Evolutionary conservation across 176 grass and related monocot species (phyloP).

Genomic region (Aegilops sharonensis): DNA sequence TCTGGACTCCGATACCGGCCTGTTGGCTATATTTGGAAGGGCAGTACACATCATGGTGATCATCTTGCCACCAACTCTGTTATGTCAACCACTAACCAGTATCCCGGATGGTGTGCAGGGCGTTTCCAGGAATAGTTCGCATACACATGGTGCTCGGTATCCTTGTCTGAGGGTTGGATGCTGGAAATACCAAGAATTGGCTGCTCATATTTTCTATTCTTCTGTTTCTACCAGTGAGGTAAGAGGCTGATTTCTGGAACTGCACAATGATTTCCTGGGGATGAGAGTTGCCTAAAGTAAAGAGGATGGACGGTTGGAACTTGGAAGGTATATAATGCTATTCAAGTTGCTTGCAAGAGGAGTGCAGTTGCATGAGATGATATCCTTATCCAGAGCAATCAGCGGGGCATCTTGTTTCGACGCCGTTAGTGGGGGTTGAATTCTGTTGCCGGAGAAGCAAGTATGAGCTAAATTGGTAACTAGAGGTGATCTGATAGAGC

Average conservation of each 20-base stretch:
- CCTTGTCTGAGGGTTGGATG: neutral
- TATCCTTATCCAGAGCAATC: neutral
- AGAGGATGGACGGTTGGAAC: neutral
- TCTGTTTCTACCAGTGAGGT: neutral
- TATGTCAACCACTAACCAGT: neutral
- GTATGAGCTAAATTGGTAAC: neutral
- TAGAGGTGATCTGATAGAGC: neutral
- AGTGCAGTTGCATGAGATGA: neutral
- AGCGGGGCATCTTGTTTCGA: neutral
- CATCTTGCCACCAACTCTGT: neutral
- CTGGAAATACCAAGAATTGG: neutral
- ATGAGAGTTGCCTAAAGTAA: neutral
- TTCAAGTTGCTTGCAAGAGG: neutral
- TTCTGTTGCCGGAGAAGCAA: neutral
- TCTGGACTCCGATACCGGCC: constrained; percentile 8
- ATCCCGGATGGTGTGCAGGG: neutral
- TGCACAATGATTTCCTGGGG: neutral
- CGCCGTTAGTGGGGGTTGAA: neutral
- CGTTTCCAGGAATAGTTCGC: neutral
- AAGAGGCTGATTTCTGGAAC: neutral
- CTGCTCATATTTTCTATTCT: neutral
- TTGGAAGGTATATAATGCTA: neutral
- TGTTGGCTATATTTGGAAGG: constrained; percentile 14
- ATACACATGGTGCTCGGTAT: neutral
- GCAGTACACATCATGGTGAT: neutral